Evolutionary conservation across 2,329 filamentous ascomycete species (phyloP).

Genomic region (Metarhizium guizhouense): DNA sequence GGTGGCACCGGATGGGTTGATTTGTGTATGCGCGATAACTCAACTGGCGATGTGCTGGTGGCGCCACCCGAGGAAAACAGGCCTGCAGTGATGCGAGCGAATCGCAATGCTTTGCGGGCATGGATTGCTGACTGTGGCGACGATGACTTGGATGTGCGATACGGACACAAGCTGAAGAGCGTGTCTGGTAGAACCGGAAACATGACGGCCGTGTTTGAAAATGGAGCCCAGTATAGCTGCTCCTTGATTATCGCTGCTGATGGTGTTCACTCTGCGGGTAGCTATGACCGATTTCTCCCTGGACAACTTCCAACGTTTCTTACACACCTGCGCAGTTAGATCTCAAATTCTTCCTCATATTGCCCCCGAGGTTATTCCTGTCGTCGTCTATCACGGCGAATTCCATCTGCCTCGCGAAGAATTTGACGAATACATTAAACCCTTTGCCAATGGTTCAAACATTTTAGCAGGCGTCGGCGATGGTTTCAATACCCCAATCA

Average conservation of each 20-base stretch:
- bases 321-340: not conserved
- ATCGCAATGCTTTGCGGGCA: not conserved
- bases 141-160: not conserved
- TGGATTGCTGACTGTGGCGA: conserved; percentile 1
- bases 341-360: not conserved
- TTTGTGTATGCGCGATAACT: not conserved
- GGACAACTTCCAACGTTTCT: not conserved
- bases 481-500: not conserved
- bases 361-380: not conserved
- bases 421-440: not conserved
- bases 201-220: not conserved
- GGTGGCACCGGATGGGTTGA: conserved; percentile 1
- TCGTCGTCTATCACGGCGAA: not conserved
- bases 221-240: not conserved
- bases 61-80: not conserved
- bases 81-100: not conserved
- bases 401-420: not conserved
- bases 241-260: not conserved
- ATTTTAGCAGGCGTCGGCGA: not conserved
- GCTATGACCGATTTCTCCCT: too few relatives aligned
- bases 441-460: not conserved
- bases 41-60: not conserved
- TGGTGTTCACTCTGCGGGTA: conserved; percentile 1
- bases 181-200: not conserved
- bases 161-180: not conserved